phyloP scores from a whole-genome alignment of 2,329 filamentous ascomycete genomes.

The Geosmithia flava region DNA sequence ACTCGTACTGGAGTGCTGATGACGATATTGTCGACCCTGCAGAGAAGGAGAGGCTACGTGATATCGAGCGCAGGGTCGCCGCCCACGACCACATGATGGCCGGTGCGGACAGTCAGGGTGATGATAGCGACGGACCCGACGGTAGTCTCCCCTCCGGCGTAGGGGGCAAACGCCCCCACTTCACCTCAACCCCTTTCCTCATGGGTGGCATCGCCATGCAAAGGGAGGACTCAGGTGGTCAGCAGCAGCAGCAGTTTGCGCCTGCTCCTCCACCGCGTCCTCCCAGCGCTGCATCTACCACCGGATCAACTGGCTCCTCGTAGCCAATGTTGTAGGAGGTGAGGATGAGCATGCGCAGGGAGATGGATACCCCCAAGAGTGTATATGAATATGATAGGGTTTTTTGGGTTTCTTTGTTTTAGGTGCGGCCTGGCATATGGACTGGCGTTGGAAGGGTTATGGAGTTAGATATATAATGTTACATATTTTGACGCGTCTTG shows the following conservation, averaged over 20 bases:
- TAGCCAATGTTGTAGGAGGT: slow-evolving; percentile 8
- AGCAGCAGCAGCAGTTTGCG: slow-evolving; percentile 9
- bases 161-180: slow-evolving; percentile 1
- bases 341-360: not conserved
- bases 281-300: slow-evolving; percentile 27
- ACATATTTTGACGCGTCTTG: not conserved
- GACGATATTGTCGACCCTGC: slow-evolving; percentile 50
- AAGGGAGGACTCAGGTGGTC: slow-evolving; percentile 16
- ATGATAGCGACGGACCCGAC: slow-evolving; percentile 17
- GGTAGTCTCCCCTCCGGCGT: slow-evolving; percentile 8
- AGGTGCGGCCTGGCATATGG: not conserved
- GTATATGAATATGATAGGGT: not conserved
- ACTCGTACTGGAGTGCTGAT: slow-evolving; percentile 51
- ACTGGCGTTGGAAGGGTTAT: not conserved
- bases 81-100: slow-evolving; percentile 16
- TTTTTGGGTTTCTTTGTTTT: not conserved
- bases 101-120: slow-evolving; percentile 13
- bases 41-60: slow-evolving; percentile 43
- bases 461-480: not conserved
- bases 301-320: slow-evolving; percentile 23
- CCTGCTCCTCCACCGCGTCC: slow-evolving; percentile 20
- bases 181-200: slow-evolving; percentile 4
- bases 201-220: slow-evolving; percentile 26
- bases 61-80: slow-evolving; percentile 33
- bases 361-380: not conserved